Evolutionary conservation across 1,284 basidiomycete genomes (phyloP), one percentile per base, ranked within the genome.

Genomic region (Ceratobasidium sp.): DNA sequence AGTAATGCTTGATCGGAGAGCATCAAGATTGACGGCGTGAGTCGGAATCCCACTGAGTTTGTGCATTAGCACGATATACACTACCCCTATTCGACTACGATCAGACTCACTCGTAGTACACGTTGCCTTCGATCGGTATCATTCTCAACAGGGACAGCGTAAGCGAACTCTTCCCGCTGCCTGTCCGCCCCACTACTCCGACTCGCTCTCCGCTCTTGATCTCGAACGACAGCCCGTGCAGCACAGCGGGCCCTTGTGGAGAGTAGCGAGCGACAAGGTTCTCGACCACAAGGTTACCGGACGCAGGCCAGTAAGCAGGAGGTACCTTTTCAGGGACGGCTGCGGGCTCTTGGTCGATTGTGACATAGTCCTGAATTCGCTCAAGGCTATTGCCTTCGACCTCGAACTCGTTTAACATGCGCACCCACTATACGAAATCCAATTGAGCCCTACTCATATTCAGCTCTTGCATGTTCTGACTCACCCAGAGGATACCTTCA

Each of bases 11-110:
- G 81, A 79, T 23, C 85, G 78, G 18, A 85, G 77, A 8, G 84
- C 84, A 72, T 92, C 87, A 1, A 93, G 81, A 76, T 92, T 92
- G 77, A 91, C 78, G 18, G 82, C 72, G 62, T 78, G 73, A 9
- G 78, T 80, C 10, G 78, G 78, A 12, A 83, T 41, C 30, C 59
- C 59, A 23, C 59, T 61, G 18, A 18, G 3, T 8, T 14, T 45
- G 43, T 18, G 10, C 18, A 18, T 45, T 21, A 45, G 43, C 18
- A 45, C 18, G 16, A 18, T 14, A 39, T 6, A 39, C 36, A 39
- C 14, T 6, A 39, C n/a, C n/a, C n/a, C n/a, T 39, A 6, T 39
- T 39, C 14, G 8, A 39, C 14, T 6, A 6, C 14, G 36, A 39
- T 53, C 39, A 39, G 28, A 74, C 72, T 2, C 80, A 81, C 62